Percentiles rank a stretch among this genome's conserved stretches.
Evolutionary conservation across 352 stramenopile genomes (phyloP).

Genomic region (Phytophthora hibernalis): DNA sequence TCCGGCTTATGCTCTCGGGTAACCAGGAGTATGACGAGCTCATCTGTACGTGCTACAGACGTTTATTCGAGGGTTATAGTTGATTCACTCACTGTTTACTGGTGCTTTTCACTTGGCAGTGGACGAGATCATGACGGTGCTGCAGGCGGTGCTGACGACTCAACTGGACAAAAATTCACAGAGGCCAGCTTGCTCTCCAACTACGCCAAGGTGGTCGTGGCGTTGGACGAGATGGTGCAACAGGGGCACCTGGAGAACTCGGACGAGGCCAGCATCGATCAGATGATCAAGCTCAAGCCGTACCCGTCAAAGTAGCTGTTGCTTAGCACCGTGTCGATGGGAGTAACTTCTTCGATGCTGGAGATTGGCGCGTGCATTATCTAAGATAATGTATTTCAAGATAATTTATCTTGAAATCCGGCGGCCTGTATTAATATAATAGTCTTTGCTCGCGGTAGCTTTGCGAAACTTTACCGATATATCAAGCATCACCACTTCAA

Average conservation of each 20-base stretch:
- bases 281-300: constrained; percentile 48
- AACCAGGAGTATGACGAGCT: constrained; percentile 78
- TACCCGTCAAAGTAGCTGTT: constrained; percentile 36
- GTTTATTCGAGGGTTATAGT: neutral
- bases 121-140: constrained; percentile 59
- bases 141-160: constrained; percentile 56
- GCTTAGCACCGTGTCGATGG: neutral
- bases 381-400: too few relatives aligned
- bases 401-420: too few relatives aligned
- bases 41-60: constrained; percentile 51
- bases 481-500: neutral
- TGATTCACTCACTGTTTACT: neutral
- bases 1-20: constrained; percentile 66
- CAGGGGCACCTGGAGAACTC: constrained; percentile 59
- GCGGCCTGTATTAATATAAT: neutral
- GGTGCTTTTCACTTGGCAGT: constrained; percentile 35
- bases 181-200: constrained; percentile 62
- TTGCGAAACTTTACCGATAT: neutral
- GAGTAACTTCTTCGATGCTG: neutral
- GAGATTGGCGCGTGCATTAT: neutral
- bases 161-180: constrained; percentile 80
- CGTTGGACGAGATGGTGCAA: constrained; percentile 75
- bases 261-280: constrained; percentile 61
- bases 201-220: constrained; percentile 71
- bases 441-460: neutral